phyloP scores from a whole-genome alignment of 2,329 filamentous ascomycete species.

The Cordyceps fumosorosea region DNA sequence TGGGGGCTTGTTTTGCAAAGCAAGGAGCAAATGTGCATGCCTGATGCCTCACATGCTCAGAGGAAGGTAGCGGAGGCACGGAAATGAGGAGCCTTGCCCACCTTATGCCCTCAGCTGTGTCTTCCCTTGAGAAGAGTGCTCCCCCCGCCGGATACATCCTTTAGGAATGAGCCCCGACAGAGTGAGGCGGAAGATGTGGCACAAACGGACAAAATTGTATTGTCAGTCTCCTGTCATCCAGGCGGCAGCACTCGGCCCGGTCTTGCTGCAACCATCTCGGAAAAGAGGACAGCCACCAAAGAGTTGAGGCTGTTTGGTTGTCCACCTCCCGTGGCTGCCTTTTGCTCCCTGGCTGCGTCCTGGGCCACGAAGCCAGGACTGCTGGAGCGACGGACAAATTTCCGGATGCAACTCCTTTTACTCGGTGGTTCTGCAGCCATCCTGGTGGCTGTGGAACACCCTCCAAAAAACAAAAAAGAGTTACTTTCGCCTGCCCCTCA shows the following conservation, averaged over 20 bases:
- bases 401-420: background rate
- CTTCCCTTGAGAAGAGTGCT: background rate
- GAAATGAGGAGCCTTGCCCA: background rate
- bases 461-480: background rate
- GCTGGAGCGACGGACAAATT: background rate
- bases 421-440: conserved; percentile 4
- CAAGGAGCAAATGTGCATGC: conserved; percentile 2
- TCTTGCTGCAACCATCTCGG: background rate
- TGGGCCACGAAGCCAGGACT: background rate
- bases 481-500: background rate
- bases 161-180: background rate
- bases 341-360: background rate
- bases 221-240: background rate
- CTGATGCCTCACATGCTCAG: conserved; percentile 3
- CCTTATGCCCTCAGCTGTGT: background rate
- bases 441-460: background rate
- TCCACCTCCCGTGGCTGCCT: background rate
- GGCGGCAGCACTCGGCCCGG: background rate
- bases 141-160: background rate
- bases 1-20: background rate
- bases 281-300: conserved; percentile 1
- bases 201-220: background rate
- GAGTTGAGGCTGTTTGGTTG: background rate
- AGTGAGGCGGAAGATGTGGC: conserved; percentile 5
- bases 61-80: background rate